These are phyloP conservation scores for Boletus tylopilopsis DNA, from an alignment of 768 basidiomycete genomes.

Conservation along the genomic window DNA sequence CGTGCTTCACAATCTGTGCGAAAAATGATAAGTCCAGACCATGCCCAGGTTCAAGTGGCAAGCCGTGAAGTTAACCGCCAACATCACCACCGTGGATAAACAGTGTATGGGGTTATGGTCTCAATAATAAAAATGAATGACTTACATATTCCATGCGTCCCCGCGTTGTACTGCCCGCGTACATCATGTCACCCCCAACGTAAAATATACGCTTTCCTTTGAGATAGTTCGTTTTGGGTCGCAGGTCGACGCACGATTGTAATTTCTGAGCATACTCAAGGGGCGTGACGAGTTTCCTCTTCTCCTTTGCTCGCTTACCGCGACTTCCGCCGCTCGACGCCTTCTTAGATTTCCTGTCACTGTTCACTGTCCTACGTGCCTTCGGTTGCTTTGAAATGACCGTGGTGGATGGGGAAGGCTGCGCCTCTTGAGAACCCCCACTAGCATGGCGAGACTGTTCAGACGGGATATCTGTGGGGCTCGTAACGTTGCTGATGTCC, in stretches of 20 bases:
- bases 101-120: too few species aligned
- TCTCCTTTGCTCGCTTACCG: constrained; percentile 37
- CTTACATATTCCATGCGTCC: constrained; percentile 61
- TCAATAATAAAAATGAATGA: constrained; percentile 2
- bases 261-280: constrained; percentile 52
- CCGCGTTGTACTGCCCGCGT: constrained; percentile 48
- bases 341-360: constrained; percentile 11
- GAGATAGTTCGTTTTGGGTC: constrained; percentile 36
- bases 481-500: constrained; percentile 20
- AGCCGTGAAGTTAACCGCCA: too few species aligned
- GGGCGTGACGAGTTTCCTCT: constrained; percentile 42
- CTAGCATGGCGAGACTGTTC: not conserved
- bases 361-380: constrained; percentile 22
- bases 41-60: not conserved
- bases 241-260: constrained; percentile 28
- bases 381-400: not conserved
- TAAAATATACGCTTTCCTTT: constrained; percentile 57
- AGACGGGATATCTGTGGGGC: constrained; percentile 8
- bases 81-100: too few species aligned
- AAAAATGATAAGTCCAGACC: constrained; percentile 1
- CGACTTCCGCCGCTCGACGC: constrained; percentile 1
- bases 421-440: not conserved
- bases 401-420: not conserved
- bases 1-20: constrained; percentile 56
- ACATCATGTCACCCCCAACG: constrained; percentile 52